Conservation (phyloP, 345 rosid species). For the Cardamine chenopodiifolia region DNA sequence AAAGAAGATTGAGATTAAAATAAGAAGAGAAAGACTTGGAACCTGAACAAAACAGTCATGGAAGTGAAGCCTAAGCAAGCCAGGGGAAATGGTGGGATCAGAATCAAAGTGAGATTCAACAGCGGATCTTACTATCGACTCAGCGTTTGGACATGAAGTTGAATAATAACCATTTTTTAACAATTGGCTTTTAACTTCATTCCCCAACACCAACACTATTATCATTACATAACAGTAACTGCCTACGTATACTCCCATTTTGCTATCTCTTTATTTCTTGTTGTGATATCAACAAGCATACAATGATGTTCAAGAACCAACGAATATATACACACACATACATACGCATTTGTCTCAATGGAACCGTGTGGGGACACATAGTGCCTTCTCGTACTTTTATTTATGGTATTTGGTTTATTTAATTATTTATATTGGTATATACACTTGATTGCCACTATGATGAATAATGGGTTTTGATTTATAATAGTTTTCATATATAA, state of each 20-base stretch:
- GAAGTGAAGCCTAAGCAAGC: conserved; percentile 74
- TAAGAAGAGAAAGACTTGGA: not conserved
- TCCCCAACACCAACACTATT: conserved; percentile 24
- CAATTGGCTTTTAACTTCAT: conserved; percentile 30
- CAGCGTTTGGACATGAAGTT: conserved; percentile 61
- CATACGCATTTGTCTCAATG: conserved; percentile 30
- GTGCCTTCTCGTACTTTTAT: conserved; percentile 28
- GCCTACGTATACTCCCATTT: conserved; percentile 39
- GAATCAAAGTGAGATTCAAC: conserved; percentile 61
- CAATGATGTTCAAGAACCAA: conserved; percentile 23
- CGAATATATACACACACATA: conserved; percentile 5
- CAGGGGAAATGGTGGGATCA: conserved; percentile 66
- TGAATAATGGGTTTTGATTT: conserved; percentile 33
- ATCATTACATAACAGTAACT: conserved; percentile 8
- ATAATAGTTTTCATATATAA: conserved; percentile 19
- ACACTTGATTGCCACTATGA: conserved; percentile 44
- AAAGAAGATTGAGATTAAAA: not conserved
- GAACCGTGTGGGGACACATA: conserved; percentile 46
- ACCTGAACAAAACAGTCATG: conserved; percentile 84
- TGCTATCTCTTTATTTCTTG: not conserved
- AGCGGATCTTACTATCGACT: conserved; percentile 55
- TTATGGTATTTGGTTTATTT: not conserved
- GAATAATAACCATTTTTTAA: conserved; percentile 63
- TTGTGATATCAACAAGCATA: not conserved
- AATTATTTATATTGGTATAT: conserved; percentile 28